phyloP scores from a whole-genome alignment of 768 basidiomycete genomes.

The Fistulinella prunicolor region DNA sequence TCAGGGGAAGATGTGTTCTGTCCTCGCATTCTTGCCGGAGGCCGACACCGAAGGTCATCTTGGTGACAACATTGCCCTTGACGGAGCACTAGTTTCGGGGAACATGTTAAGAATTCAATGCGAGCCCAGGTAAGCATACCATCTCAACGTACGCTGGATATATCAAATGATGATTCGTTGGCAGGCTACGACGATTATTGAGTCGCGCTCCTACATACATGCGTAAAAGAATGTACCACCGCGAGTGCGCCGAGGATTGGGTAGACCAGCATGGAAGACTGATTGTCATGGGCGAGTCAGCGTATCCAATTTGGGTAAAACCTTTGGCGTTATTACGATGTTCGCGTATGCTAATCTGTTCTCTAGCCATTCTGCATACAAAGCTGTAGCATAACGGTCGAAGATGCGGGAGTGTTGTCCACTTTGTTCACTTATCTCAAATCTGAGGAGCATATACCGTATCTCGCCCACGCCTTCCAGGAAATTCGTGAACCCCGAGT shows the following conservation, averaged over 20 bases:
- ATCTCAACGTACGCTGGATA: background rate
- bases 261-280: slow-evolving; percentile 50
- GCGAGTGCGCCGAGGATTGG: slow-evolving; percentile 45
- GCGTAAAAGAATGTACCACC: slow-evolving; percentile 38
- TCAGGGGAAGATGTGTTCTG: slow-evolving; percentile 38
- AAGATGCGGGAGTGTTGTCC: slow-evolving; percentile 34
- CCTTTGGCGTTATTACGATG: background rate
- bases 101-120: slow-evolving; percentile 35
- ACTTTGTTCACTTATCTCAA: slow-evolving; percentile 44
- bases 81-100: slow-evolving; percentile 31
- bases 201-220: slow-evolving; percentile 35
- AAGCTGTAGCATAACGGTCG: slow-evolving; percentile 33
- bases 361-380: slow-evolving; percentile 49
- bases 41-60: slow-evolving; percentile 34
- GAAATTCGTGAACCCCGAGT: slow-evolving; percentile 55
- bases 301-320: slow-evolving; percentile 54
- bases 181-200: slow-evolving; percentile 39
- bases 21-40: slow-evolving; percentile 41
- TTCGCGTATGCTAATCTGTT: background rate
- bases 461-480: slow-evolving; percentile 55
- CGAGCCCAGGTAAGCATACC: slow-evolving; percentile 37
- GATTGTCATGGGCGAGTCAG: slow-evolving; percentile 58
- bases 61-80: slow-evolving; percentile 24
- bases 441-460: slow-evolving; percentile 44
- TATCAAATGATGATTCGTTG: background rate